Base-by-base conservation (phyloP, 305 asterid species). In the Fraxinus baroniana region DNA sequence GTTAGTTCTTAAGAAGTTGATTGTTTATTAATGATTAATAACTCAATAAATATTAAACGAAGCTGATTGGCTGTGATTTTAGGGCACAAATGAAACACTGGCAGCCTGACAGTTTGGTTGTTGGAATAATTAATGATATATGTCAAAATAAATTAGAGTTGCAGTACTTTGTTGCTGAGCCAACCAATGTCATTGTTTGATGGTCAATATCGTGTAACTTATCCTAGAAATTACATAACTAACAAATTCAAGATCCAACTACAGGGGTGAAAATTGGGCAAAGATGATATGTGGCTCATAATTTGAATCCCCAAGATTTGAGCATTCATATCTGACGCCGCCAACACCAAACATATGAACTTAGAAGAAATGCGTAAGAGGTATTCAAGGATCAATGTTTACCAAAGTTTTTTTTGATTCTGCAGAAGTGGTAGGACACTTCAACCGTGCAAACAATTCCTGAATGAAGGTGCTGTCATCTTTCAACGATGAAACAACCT, bases 321-420 rank as follows among this genome's bases (percentile, higher is more conserved):
- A 68, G 20, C 74, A 68, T 68, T 12, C 74, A 68, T 68, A 68
- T 12, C 74, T 5, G 20, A 13, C 18, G 1, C 74, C 39, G 1
- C 75, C 75, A 0, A 39, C 24, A 5, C 75, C 37, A 30, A 70
- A 70, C 41, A 70, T 70, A 30, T 30, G 41, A 72, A 72, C 13
- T 32, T 28, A 6, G 17, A 72, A 32, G 28, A 72, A 33, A 32
- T 35, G 77, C 28, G 2, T 35, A 35, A 72, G 26, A 72, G 49
- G 49, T 1, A 72, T 35, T 72, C 26, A n/a, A 80, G 73, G 35
- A 35, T 28, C 26, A 78, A 70, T 71, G 35, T 32, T 79, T 90
- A 96, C 99, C 98, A 92, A 87, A 74, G 87, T 89, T 89, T 89
- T 91, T 89, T 93, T 97, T 4, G 97, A 91, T 84, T 94, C 98